Evolutionary conservation across 2,329 filamentous ascomycete genomes (phyloP).

Genomic region (Chaetomium strumarium): DNA sequence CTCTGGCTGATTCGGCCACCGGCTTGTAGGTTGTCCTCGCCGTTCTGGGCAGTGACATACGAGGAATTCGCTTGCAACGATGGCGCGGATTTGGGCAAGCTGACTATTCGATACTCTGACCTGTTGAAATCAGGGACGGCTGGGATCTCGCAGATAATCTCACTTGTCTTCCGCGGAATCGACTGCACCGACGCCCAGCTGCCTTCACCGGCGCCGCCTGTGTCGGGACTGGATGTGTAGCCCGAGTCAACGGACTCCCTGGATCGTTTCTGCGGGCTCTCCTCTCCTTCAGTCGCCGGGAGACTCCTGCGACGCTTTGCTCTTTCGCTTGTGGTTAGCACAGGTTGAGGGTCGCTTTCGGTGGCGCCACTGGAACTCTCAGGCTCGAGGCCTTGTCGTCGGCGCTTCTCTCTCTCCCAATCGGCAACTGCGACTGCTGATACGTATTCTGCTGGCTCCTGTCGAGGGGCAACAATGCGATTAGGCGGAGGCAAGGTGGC

Average conservation of each 20-base stretch:
- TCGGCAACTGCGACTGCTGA: slow-evolving; percentile 25
- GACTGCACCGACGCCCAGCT: slow-evolving; percentile 5
- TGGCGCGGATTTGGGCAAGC: slow-evolving; percentile 11
- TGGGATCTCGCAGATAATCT: slow-evolving; percentile 18
- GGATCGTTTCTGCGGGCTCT: neutral
- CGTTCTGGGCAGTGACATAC: neutral
- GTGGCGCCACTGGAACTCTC: neutral
- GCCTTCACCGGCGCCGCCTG: neutral
- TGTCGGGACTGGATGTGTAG: slow-evolving; percentile 12
- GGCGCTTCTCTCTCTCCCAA: slow-evolving; percentile 26
- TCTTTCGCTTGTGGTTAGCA: slow-evolving; percentile 9
- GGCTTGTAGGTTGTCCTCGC: neutral
- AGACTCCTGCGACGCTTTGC: slow-evolving; percentile 7
- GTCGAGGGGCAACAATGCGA: neutral
- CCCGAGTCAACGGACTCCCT: slow-evolving; percentile 13
- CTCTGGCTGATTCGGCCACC: slow-evolving; percentile 26
- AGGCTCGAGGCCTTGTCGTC: neutral
- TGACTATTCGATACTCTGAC: slow-evolving; percentile 16
- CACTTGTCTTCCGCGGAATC: neutral
- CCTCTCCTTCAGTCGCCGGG: neutral
- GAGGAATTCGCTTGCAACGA: slow-evolving; percentile 12
- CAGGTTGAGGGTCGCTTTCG: slow-evolving; percentile 11
- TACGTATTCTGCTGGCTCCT: slow-evolving; percentile 28
- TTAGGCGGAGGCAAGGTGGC: neutral
- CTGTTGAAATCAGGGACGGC: slow-evolving; percentile 19